phyloP scores from a whole-genome alignment of 441 rosid species.

The Populus hybrid region DNA sequence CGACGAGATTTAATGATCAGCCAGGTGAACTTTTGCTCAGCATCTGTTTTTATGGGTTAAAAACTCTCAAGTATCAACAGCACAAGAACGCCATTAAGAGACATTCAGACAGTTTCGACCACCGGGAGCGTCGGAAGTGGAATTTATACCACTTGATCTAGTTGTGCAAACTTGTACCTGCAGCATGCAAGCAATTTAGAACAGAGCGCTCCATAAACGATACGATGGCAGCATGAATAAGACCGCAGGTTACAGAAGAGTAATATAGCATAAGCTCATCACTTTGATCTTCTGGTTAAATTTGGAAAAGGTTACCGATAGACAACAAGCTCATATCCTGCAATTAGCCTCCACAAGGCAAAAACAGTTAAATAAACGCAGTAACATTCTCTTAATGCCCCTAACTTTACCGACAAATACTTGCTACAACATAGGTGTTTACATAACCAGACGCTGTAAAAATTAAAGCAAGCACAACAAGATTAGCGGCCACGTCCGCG shows the following conservation, averaged over 20 bases:
- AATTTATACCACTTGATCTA: background rate
- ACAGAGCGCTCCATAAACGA: background rate
- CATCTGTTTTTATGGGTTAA: background rate
- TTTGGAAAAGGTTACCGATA: background rate
- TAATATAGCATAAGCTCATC: background rate
- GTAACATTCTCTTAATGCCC: constrained; percentile 13
- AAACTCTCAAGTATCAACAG: background rate
- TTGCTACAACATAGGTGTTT: constrained; percentile 31
- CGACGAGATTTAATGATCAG: background rate
- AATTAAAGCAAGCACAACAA: constrained; percentile 9
- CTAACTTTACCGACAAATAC: constrained; percentile 14
- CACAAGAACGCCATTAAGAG: background rate
- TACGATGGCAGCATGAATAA: background rate
- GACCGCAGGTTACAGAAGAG: background rate
- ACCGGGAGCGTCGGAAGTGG: background rate
- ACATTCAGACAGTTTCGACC: background rate
- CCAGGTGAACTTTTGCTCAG: too few species aligned
- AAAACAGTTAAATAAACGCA: background rate
- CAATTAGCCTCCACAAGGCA: background rate
- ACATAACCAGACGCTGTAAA: constrained; percentile 23
- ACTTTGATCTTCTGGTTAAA: background rate
- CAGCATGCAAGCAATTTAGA: background rate
- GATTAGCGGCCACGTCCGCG: constrained; percentile 76
- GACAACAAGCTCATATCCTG: background rate
- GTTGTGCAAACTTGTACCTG: background rate